Evolutionary conservation across 1,139 yeast species (phyloP).

Genomic region (Suhomyces chickasaworum): DNA sequence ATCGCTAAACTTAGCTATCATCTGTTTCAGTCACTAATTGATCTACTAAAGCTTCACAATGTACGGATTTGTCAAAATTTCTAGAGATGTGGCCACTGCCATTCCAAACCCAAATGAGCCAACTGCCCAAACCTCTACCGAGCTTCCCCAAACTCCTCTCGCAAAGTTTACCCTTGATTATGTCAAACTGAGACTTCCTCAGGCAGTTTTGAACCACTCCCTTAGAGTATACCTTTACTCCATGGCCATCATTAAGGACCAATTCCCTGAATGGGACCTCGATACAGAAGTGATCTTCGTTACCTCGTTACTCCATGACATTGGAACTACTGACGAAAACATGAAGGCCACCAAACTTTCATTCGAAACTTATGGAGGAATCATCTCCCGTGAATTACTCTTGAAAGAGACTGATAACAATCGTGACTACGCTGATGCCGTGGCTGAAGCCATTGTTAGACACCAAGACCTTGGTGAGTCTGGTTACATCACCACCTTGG

Average conservation of each 20-base stretch:
- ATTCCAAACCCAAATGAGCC: constrained; percentile 32
- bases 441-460: constrained; percentile 40
- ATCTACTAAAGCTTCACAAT: not conserved
- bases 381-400: constrained; percentile 34
- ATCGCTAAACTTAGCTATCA: no score
- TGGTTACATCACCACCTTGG: constrained; percentile 40
- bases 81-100: constrained; percentile 33
- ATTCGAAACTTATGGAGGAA: constrained; percentile 42
- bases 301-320: constrained; percentile 40
- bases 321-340: constrained; percentile 39
- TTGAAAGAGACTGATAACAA: constrained; percentile 24
- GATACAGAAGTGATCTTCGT: constrained; percentile 34
- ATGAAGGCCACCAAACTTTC: constrained; percentile 41
- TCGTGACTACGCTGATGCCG: constrained; percentile 40
- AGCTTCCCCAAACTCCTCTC: constrained; percentile 27
- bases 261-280: constrained; percentile 39
- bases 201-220: constrained; percentile 34
- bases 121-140: constrained; percentile 25
- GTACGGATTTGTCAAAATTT: constrained; percentile 37
- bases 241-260: constrained; percentile 38
- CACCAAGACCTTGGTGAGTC: constrained; percentile 41
- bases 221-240: constrained; percentile 38
- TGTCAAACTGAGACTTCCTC: constrained; percentile 29
- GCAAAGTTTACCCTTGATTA: constrained; percentile 27
- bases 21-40: not conserved